These are phyloP conservation scores for Aspergillus neoniger DNA, from an alignment of 2,329 filamentous ascomycete genomes.

Conservation along the genomic window DNA sequence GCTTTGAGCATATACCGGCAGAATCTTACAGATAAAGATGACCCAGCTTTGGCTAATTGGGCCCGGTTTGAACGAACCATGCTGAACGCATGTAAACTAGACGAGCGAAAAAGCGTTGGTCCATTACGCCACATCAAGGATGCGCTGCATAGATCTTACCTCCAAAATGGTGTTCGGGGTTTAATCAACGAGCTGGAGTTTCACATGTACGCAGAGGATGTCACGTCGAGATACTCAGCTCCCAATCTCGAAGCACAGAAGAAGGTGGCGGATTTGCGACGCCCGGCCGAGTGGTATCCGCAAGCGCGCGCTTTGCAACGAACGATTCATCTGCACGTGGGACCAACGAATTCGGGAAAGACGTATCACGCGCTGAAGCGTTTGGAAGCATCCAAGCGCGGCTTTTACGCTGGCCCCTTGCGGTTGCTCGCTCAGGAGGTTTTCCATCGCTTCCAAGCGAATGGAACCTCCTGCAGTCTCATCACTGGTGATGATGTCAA, in stretches of 20 bases:
- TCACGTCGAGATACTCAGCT: conserved; percentile 59
- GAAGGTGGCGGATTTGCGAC: conserved; percentile 77
- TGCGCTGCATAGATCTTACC: conserved; percentile 61
- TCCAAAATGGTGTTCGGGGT: conserved; percentile 53
- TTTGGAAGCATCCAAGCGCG: conserved; percentile 71
- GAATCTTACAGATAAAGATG: conserved; percentile 14
- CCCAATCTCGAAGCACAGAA: conserved; percentile 61
- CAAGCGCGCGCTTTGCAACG: conserved; percentile 76
- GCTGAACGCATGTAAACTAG: conserved; percentile 33
- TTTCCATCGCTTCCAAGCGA: conserved; percentile 80
- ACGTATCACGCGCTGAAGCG: conserved; percentile 91
- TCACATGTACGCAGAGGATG: conserved; percentile 67
- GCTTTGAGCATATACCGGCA: conserved; percentile 30
- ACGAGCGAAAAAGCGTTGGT: conserved; percentile 23
- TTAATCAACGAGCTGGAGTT: conserved; percentile 64
- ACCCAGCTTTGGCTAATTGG: conserved; percentile 29
- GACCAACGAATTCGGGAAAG: conserved; percentile 97
- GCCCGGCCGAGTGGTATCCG: conserved; percentile 90
- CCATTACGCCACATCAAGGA: conserved; percentile 28
- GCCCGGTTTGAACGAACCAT: conserved; percentile 34
- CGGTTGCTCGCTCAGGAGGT: conserved; percentile 90
- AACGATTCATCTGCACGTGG: conserved; percentile 88
- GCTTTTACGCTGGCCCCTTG: conserved; percentile 88
- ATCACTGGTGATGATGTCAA: conserved; percentile 90
- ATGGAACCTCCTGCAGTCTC: conserved; percentile 74